Evolutionary conservation across 2,329 filamentous ascomycete species (phyloP).

Genomic region (Penicillium sp.): DNA sequence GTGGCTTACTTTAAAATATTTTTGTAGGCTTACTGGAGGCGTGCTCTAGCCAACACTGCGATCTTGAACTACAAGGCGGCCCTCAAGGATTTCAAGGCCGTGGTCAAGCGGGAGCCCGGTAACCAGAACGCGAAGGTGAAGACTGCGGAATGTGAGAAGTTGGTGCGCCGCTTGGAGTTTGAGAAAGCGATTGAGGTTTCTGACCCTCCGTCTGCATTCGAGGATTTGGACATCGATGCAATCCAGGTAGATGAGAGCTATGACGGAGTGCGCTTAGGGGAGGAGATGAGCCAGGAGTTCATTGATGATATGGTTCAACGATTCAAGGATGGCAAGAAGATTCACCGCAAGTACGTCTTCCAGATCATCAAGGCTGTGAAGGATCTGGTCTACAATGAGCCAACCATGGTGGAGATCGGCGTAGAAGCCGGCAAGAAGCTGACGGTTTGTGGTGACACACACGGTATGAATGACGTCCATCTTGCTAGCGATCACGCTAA

Average conservation of each 20-base stretch:
- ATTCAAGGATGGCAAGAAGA: conserved; percentile 92
- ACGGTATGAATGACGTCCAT: conserved; percentile 53
- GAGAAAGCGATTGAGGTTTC: conserved; percentile 90
- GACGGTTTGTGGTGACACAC: conserved; percentile 95
- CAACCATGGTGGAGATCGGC: conserved; percentile 93
- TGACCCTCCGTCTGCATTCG: conserved; percentile 86
- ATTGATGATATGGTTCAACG: conserved; percentile 94
- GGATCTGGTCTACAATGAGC: conserved; percentile 83
- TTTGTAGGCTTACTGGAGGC: conserved; percentile 79
- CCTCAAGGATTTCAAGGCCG: conserved; percentile 84
- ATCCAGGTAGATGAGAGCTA: conserved; percentile 79
- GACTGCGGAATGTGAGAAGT: conserved; percentile 86
- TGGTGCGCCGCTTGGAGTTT: conserved; percentile 87
- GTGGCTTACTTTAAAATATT: no score
- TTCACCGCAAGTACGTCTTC: conserved; percentile 95
- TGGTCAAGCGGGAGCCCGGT: conserved; percentile 75
- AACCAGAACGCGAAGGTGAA: conserved; percentile 91
- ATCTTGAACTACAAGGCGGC: conserved; percentile 86
- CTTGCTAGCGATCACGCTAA: neutral
- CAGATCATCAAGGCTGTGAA: conserved; percentile 88
- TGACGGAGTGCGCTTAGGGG: conserved; percentile 70
- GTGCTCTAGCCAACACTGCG: conserved; percentile 84
- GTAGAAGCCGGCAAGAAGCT: conserved; percentile 71
- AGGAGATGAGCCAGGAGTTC: conserved; percentile 91
- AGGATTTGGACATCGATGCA: conserved; percentile 78